Base-by-base conservation (phyloP, 2,329 filamentous ascomycete genomes). In the Orbilia oligospora region DNA sequence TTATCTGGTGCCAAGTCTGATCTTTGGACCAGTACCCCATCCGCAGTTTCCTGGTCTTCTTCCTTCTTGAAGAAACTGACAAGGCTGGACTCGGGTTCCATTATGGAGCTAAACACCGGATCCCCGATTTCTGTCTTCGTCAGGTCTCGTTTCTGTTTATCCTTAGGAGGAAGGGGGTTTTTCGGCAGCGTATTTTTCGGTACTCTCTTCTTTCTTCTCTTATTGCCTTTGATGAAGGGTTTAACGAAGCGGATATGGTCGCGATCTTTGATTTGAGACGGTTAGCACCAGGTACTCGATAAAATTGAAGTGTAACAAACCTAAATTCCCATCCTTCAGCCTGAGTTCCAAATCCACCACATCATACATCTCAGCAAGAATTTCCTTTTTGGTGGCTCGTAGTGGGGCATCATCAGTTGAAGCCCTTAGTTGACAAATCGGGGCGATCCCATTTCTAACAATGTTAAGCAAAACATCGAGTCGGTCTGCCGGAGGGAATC, bases 331-430 rank as follows among this genome's bases (percentile, higher is more conserved):
- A 9, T 53, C 46, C n/a, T 64, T 66, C 27, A 68, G 66, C 38
- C 46, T 51, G 5, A 67, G 68, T 27, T 78, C 68, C 2, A 78
- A 20, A 3, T 67, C 75, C 24, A 72, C 68, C 20, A 78, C 68
- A 49, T 78, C 68, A 14, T 71, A 78, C 36, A 78, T 58, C 41
- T 78, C 75, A 44, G 58, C 61, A n/a, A 78, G 68, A 48, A 72
- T 70, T 44, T 78, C 75, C 18, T 78, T 78, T 38, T 68, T 64
- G 5, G 55, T 53, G 1, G 68, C 27, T 51, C 75, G 68, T 20
- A 78, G 24, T 5, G 68, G 63, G n/a, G 55, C 67, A 9, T 69
- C 68, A 24, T 78, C 68, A 27, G 75, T 78, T 24, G 75, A 69
- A 8, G 75, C 68, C 46, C 68, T 63, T 18, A 78, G 41, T 53